Base-by-base conservation (phyloP, 116 monocot genomes). In the Cymodocea nodosa region DNA sequence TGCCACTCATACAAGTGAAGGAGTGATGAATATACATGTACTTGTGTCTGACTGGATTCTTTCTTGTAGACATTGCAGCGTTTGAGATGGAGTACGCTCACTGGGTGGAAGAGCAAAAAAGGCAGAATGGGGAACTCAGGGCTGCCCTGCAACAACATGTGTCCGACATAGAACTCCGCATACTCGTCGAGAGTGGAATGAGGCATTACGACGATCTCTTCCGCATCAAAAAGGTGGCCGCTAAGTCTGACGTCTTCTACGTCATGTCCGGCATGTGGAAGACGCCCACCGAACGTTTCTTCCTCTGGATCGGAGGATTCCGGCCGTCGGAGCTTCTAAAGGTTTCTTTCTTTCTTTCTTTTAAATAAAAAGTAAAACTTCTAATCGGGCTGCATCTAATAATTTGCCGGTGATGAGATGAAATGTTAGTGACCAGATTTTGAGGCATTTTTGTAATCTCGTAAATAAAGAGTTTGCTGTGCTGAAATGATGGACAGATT, bases 211-310 rank as follows among this genome's bases (percentile, higher is more conserved):
- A 87, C 63, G 79, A 76, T 50, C 80, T 90, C 17, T 87, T 90
- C 56, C 74, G 70, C 9, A 87, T 95, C 54, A 95, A 95, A 65
- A 62, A 75, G 18, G 76, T 80, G 2, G 85, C 74, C 68, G 83
- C 95, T 23, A 87, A 87, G 15, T 72, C 87, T 23, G 94, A 95
- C 71, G 90, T 90, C 13, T 95, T 95, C 74, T 87, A 90, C 75
- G 62, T 95, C 8, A 90, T 90, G 81, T 95, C 95, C 34, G 95
- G 94, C 62, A 77, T 87, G 80, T 95, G 94, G 90, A 90, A 74
- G 63, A 83, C 94, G 30, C 44, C 87, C 19, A 59, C 83, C 0
- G 94, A 95, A 58, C 69, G 94, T 5, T 95, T 87, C 54, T 95
- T 95, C 62, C 74, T 87, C 15, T 95, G 94, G 94, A 87, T 95